Percentiles rank a stretch among this genome's conserved stretches.
Conservation (phyloP, 1,139 yeast species). For the Yueomyces sp. region DNA sequence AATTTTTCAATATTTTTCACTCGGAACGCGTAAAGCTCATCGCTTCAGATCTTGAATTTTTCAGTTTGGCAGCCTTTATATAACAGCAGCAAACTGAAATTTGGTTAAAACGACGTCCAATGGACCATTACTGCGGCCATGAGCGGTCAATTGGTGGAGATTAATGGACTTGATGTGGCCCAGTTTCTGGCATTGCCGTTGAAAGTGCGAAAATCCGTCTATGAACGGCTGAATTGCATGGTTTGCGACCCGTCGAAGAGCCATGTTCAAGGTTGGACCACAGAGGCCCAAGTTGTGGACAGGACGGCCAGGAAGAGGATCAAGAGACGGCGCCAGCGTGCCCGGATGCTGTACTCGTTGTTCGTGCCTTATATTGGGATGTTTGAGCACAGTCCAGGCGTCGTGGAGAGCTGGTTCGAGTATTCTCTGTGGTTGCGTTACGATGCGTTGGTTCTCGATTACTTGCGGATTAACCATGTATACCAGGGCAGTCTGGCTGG, state of each 20-base stretch:
- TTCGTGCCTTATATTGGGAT: constrained; percentile 9
- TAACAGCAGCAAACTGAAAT: too few species aligned
- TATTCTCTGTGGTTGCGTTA: constrained; percentile 18
- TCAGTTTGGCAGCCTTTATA: too few species aligned
- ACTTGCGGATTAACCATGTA: constrained; percentile 15
- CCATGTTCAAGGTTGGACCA: background rate
- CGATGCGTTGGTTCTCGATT: constrained; percentile 20
- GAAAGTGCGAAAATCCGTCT: constrained; percentile 16
- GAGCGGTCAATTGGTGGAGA: too few species aligned
- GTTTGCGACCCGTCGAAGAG: background rate
- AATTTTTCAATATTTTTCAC: too few species aligned
- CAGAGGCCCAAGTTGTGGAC: background rate
- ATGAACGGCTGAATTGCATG: constrained; percentile 6
- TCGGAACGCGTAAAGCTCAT: too few species aligned
- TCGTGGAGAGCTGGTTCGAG: constrained; percentile 15
- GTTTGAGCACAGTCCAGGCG: constrained; percentile 14
- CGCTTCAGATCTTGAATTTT: too few species aligned
- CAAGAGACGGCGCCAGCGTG: background rate
- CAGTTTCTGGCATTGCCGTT: constrained; percentile 15
- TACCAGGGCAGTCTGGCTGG: constrained; percentile 15
- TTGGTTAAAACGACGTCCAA: too few species aligned
- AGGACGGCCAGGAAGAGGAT: background rate
- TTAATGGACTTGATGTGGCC: constrained; percentile 5
- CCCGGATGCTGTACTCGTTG: background rate
- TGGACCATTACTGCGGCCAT: too few species aligned